phyloP scores from a whole-genome alignment of 305 asterid species.

The Fraxinus dipetala region DNA sequence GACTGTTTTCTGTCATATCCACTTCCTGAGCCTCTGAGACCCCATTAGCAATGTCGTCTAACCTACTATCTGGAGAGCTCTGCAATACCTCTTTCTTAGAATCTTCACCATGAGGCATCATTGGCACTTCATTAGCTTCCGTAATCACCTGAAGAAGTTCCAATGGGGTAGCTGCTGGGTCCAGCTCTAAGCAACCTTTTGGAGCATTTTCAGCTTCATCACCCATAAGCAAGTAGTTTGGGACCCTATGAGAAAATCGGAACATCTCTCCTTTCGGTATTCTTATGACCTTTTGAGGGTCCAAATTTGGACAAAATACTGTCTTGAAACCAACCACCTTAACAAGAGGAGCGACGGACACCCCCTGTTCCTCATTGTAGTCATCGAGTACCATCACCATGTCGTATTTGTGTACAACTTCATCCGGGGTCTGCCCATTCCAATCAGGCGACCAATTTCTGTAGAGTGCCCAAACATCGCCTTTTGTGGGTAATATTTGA shows the following conservation, averaged over 20 bases:
- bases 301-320: conserved; percentile 56
- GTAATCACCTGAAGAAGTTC: conserved; percentile 63
- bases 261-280: conserved; percentile 80
- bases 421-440: conserved; percentile 42
- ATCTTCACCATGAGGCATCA: background rate
- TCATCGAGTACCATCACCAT: conserved; percentile 45
- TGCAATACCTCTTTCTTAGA: conserved; percentile 16
- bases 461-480: conserved; percentile 56
- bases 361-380: conserved; percentile 40
- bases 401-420: conserved; percentile 45
- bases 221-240: conserved; percentile 54
- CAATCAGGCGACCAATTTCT: conserved; percentile 49
- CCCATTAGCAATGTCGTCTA: conserved; percentile 12
- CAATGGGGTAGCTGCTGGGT: conserved; percentile 86
- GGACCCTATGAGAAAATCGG: conserved; percentile 80
- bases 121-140: conserved; percentile 22
- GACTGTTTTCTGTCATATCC: conserved; percentile 4
- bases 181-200: conserved; percentile 77
- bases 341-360: conserved; percentile 61
- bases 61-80: background rate
- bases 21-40: conserved; percentile 11
- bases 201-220: conserved; percentile 63
- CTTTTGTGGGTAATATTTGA: conserved; percentile 56
- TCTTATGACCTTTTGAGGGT: conserved; percentile 40
- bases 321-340: conserved; percentile 82